Base-by-base conservation (phyloP, 2,329 filamentous ascomycete genomes). In the Talaromyces sp. region DNA sequence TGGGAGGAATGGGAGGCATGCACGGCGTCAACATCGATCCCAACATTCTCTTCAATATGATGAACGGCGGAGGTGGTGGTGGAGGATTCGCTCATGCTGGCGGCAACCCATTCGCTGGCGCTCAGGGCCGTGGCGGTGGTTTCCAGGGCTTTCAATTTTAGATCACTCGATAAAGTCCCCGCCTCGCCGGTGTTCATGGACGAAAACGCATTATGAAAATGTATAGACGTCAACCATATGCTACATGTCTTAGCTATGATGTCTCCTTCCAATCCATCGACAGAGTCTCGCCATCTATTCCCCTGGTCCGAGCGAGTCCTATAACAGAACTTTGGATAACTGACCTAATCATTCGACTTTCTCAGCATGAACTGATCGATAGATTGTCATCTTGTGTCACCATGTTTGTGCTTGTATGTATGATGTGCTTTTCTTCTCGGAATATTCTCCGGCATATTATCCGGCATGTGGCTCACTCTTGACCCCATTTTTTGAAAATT, bases 21-120 rank as follows among this genome's bases (percentile, higher is more conserved):
- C 75, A 78, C 13, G 78, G 76, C 13, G 76, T 79, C 70, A 77
- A 82, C 72, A 92, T 93, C 75, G 89, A 91, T 74, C 89, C 89
- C 22, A 90, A 91, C 77, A 89, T 93, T 69, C 81, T 93, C 29
- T 92, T 92, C 81, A 91, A 89, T 79, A 92, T 93, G 89, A 92
- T 93, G 89, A 90, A 90, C 70, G 83, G 83, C 51, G 76, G 64
- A 25, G 61, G 61, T 69, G 86, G 86, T 68, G 86, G 83, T 51
- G 75, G 71, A 64, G 75, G 71, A 64, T 75, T 80, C 67, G 78
- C 78, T 19, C 85, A 85, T 58, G 84, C 84, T 43, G 84, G 84
- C 47, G 84, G 83, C 36, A 72, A 77, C 60, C 74, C 75, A 51
- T 78, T 79, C 60, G 74, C 72, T 61, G 69, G 71, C 22, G 75